Base-by-base conservation (phyloP, 129 eudicot species). In the Tanacetum coccineum region DNA sequence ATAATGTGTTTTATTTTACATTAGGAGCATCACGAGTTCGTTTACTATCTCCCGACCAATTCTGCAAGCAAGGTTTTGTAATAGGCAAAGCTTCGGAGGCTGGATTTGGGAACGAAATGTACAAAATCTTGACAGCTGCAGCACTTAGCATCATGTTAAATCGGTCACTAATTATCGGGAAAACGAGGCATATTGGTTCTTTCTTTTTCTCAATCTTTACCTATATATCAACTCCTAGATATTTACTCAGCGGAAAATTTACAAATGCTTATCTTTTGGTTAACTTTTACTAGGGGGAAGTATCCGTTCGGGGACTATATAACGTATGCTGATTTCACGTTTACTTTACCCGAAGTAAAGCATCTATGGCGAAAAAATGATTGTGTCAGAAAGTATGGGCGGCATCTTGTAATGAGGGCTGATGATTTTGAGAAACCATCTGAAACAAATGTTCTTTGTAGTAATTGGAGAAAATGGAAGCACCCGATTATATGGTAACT, bases 401-500 rank as follows among this genome's bases (percentile, higher is more conserved):
- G 87, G 39, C 74, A 79, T 66, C 82, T 85, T 69, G 79, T 73
- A 26, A 83, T 85, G 66, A 47, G 91, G 22, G 81, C 75, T 2
- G 91, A 85, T 67, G 78, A 82, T 67, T 82, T 85, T 12, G 85
- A 82, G 64, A 85, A 82, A 68, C 87, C 85, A 6, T 21, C 79
- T 11, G 79, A 82, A 66, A 82, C 91, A 74, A 76, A 76, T 32
- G 84, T 74, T 32, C 81, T 85, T 70, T 85, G 91, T 22, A 65
- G 91, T 66, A 82, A 85, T 15, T 85, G 91, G 91, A 52, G 68
- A 61, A 74, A 61, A 26, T 85, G 91, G 91, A 74, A 85, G 64
- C 87, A 85, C 15, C 87, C 91, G 4, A 82, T 85, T 64, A 80
- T 85, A 73, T 85, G 91, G 91, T 85, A 79, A 74, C 14, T 10